These are phyloP conservation scores for Yamadazyma kitorensis DNA, from an alignment of 805 yeast genomes.

Conservation along the genomic window DNA sequence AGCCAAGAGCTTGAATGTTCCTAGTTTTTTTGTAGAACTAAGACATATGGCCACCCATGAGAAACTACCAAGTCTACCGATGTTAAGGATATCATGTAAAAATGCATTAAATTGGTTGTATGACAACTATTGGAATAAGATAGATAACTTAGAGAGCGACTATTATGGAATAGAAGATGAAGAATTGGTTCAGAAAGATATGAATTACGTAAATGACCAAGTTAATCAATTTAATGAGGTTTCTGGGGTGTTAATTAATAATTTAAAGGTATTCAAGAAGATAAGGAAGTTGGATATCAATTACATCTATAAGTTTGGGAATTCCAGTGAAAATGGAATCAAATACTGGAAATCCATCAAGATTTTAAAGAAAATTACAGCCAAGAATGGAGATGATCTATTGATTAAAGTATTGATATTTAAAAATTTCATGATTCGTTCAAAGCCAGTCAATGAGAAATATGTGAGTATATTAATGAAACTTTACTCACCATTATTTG, in stretches of 20 bases:
- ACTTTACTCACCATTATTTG: conserved; percentile 29
- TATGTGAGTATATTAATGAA: conserved; percentile 23
- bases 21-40: conserved; percentile 81
- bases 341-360: conserved; percentile 42
- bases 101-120: conserved; percentile 75
- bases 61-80: conserved; percentile 63
- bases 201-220: conserved; percentile 6
- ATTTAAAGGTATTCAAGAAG: conserved; percentile 48
- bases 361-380: conserved; percentile 9
- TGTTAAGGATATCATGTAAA: conserved; percentile 57
- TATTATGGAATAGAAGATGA: conserved; percentile 19
- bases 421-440: conserved; percentile 25
- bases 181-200: conserved; percentile 10
- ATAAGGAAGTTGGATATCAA: conserved; percentile 45
- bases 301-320: conserved; percentile 36
- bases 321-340: conserved; percentile 35
- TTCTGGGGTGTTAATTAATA: conserved; percentile 20
- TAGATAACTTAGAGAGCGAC: conserved; percentile 24
- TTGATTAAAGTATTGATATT: conserved; percentile 16
- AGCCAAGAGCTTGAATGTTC: conserved; percentile 67
- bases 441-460: conserved; percentile 12
- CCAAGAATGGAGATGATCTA: conserved; percentile 3
- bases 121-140: conserved; percentile 63
- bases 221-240: conserved; percentile 4
- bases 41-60: conserved; percentile 94